These are phyloP conservation scores for Lophiotrema nucula DNA, from an alignment of 495 filamentous ascomycete species.

Conservation along the genomic window DNA sequence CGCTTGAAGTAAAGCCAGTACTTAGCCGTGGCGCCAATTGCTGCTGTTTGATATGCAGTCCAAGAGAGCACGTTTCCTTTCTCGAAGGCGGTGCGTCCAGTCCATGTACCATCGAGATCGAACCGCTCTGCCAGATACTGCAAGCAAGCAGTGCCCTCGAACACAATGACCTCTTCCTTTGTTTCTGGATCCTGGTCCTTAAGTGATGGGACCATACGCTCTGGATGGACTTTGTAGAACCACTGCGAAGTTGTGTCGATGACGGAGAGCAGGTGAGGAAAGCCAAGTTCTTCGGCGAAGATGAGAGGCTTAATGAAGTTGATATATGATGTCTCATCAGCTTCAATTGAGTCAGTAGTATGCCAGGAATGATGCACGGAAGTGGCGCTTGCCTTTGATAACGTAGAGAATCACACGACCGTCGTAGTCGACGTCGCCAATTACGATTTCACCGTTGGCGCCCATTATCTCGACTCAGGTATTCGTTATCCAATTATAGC, in stretches of 20 bases:
- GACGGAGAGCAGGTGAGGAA: constrained; percentile 31
- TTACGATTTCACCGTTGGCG: constrained; percentile 21
- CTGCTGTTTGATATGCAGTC: constrained; percentile 21
- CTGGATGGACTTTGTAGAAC: constrained; percentile 31
- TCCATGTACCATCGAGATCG: constrained; percentile 28
- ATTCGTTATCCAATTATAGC: too few relatives aligned
- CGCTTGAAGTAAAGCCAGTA: constrained; percentile 23
- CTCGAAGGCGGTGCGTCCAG: constrained; percentile 24
- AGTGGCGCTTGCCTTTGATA: constrained; percentile 26
- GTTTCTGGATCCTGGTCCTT: constrained; percentile 31
- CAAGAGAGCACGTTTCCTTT: constrained; percentile 14
- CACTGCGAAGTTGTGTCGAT: constrained; percentile 34
- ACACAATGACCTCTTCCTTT: constrained; percentile 25
- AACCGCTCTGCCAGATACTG: constrained; percentile 35
- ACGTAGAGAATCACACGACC: constrained; percentile 33
- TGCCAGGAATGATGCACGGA: not conserved
- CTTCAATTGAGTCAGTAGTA: constrained; percentile 9
- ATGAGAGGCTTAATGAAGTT: constrained; percentile 40
- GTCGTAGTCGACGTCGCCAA: constrained; percentile 28
- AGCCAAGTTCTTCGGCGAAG: constrained; percentile 30
- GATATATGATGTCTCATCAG: constrained; percentile 34
- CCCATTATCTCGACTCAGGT: too few relatives aligned
- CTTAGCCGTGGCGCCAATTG: constrained; percentile 13
- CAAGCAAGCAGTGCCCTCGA: constrained; percentile 38
- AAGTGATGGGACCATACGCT: constrained; percentile 23